Conservation (phyloP, 2,329 filamentous ascomycete species). For the Ophiocordyceps camponoti-floridani region DNA sequence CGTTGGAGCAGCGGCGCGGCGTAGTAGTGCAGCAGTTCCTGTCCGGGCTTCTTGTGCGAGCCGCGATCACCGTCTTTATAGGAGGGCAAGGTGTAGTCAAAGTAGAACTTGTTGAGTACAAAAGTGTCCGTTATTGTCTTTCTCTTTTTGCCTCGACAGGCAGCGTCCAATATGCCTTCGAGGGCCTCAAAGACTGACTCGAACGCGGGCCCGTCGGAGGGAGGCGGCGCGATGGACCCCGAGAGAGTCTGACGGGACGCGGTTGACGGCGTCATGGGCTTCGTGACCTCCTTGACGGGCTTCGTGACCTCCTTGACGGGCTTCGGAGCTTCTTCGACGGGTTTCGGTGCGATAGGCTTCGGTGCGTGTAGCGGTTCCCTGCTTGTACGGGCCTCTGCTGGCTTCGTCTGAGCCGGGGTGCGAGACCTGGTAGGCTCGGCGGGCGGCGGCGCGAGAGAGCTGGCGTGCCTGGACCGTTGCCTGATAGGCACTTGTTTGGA, state of each 20-base stretch:
- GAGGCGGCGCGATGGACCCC: background rate
- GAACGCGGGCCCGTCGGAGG: conserved; percentile 8
- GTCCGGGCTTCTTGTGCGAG: conserved; percentile 21
- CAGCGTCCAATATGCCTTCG: conserved; percentile 5
- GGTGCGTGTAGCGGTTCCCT: background rate
- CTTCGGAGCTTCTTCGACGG: background rate
- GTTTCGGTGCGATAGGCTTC: background rate
- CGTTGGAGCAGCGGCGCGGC: conserved; percentile 18
- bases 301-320: background rate
- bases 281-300: background rate
- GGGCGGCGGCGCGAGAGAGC: background rate
- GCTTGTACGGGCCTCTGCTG: background rate
- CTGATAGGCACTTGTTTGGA: background rate
- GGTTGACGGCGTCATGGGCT: background rate
- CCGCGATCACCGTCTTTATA: conserved; percentile 8
- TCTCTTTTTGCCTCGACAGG: conserved; percentile 4
- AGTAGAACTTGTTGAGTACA: conserved; percentile 14
- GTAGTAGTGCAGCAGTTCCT: conserved; percentile 26
- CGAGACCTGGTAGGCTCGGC: background rate
- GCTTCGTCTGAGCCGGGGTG: background rate
- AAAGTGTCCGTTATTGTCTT: conserved; percentile 6
- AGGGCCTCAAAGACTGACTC: conserved; percentile 10
- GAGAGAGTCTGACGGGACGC: background rate
- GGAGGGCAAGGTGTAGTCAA: conserved; percentile 12
- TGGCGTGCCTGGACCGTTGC: background rate